Percentiles rank a stretch among this genome's conserved stretches.
These are phyloP conservation scores for Isochrysis galbana DNA, from an alignment of 78 protist species.

Conservation along the genomic window DNA sequence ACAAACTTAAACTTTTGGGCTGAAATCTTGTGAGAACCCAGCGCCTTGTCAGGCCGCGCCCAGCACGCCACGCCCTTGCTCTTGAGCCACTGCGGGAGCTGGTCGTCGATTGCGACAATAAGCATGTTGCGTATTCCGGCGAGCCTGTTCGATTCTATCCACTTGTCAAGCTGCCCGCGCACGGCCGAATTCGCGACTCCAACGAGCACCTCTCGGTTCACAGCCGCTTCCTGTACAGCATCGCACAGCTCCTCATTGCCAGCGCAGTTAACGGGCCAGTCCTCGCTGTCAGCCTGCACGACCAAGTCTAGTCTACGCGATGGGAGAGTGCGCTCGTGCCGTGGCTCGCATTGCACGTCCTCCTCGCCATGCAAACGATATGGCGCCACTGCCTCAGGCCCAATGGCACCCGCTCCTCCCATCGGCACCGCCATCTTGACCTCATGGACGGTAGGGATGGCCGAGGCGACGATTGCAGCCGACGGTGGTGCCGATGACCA, in stretches of 20 bases:
- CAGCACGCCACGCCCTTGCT: background rate
- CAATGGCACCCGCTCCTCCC: background rate
- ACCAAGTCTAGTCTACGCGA: background rate
- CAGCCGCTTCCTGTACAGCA: background rate
- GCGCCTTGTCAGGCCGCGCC: background rate
- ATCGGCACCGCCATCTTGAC: background rate
- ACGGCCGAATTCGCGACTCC: background rate
- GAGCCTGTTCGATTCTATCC: background rate
- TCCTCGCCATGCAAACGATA: background rate
- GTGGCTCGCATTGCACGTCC: background rate
- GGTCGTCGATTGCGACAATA: background rate
- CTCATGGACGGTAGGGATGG: background rate
- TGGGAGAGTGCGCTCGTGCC: background rate
- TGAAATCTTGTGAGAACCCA: conserved; percentile 12
- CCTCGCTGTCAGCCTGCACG: background rate
- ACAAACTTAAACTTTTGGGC: conserved; percentile 1
- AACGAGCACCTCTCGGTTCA: background rate
- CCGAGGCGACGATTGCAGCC: background rate
- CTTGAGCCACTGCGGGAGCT: background rate
- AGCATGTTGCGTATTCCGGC: background rate
- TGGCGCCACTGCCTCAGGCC: background rate
- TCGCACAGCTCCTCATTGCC: background rate
- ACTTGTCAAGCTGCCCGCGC: background rate
- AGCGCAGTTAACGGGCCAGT: background rate
- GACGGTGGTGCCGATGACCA: background rate